A percentile compares a stretch with the other conserved stretches of the same genome.
Evolutionary conservation across 2,329 filamentous ascomycete species (phyloP).

Genomic region (Lachnellula cervina): DNA sequence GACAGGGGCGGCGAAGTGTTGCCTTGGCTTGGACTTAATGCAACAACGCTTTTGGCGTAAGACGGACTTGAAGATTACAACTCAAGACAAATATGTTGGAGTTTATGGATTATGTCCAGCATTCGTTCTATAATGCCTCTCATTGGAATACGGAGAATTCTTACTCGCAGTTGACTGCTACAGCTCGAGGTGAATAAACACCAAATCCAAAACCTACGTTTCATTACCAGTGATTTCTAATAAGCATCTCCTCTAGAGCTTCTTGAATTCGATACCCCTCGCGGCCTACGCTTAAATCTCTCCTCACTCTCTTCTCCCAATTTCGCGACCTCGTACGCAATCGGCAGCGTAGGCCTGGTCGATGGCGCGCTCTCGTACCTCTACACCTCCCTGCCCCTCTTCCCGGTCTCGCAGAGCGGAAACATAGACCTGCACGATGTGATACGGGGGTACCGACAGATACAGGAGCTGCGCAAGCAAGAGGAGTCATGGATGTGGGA

Average conservation of each 20-base stretch:
- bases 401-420: conserved; percentile 64
- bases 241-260: conserved; percentile 51
- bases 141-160: conserved; percentile 91
- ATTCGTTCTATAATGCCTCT: conserved; percentile 80
- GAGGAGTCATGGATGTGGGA: conserved; percentile 49
- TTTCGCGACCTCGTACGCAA: conserved; percentile 89
- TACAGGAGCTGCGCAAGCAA: conserved; percentile 58
- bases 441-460: conserved; percentile 75
- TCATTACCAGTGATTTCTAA: neutral
- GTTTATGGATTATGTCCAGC: conserved; percentile 96
- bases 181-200: conserved; percentile 61
- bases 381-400: conserved; percentile 80
- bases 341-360: conserved; percentile 84
- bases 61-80: neutral
- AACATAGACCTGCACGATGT: conserved; percentile 72
- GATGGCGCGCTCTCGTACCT: conserved; percentile 97
- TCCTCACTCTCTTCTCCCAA: conserved; percentile 89
- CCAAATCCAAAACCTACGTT: neutral
- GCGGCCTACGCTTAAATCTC: conserved; percentile 77
- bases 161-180: conserved; percentile 80
- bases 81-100: conserved; percentile 62
- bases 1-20: neutral
- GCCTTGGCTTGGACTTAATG: neutral
- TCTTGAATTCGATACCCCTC: conserved; percentile 82
- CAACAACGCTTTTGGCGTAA: neutral